Evolutionary conservation across 345 rosid species (phyloP).

Genomic region (Salix suchowensis): DNA sequence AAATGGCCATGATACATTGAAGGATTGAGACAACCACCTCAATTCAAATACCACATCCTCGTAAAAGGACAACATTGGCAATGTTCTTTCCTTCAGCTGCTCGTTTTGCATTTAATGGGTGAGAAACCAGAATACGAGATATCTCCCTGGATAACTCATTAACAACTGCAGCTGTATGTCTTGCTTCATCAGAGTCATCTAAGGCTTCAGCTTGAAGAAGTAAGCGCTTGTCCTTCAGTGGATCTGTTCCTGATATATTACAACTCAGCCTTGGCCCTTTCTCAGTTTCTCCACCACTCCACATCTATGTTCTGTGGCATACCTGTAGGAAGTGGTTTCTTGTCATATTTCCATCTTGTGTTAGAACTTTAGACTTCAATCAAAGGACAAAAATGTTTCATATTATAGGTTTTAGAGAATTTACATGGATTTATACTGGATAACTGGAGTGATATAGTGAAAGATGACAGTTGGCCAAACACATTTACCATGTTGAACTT

Average conservation of each 20-base stretch:
- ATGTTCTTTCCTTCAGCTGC: conserved; percentile 71
- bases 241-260: conserved; percentile 95
- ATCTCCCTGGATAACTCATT: conserved; percentile 85
- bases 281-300: conserved; percentile 98
- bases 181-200: conserved; percentile 83
- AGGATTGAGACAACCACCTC: conserved; percentile 47
- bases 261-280: conserved; percentile 89
- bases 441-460: neutral
- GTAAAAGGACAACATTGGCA: conserved; percentile 80
- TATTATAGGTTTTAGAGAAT: neutral
- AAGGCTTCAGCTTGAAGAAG: conserved; percentile 74
- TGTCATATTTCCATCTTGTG: neutral
- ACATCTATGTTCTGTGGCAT: conserved; percentile 95
- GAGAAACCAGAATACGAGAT: conserved; percentile 60
- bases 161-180: conserved; percentile 72
- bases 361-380: neutral
- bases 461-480: neutral
- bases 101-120: conserved; percentile 70
- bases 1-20: neutral
- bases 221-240: conserved; percentile 78
- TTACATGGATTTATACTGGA: neutral
- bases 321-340: conserved; percentile 38
- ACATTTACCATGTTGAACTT: neutral
- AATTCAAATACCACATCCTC: conserved; percentile 94
- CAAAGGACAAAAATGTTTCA: neutral